Percentiles rank a stretch among this genome's conserved stretches.
phyloP scores from a whole-genome alignment of 2,329 filamentous ascomycete species.

The Fusarium subtropicale region DNA sequence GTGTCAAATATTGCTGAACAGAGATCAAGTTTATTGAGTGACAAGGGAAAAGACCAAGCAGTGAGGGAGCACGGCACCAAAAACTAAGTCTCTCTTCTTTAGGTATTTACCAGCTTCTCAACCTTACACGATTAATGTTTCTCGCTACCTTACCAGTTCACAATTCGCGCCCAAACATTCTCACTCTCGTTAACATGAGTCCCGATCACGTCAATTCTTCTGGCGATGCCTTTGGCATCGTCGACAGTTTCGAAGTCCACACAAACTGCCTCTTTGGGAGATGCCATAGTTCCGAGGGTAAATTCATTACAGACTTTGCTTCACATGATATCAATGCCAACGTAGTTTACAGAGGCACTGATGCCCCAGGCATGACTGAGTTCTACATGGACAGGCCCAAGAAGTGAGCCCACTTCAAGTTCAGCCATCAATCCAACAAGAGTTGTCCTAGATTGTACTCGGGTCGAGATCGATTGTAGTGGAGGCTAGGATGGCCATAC shows the following conservation, averaged over 20 bases:
- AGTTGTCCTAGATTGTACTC: background rate
- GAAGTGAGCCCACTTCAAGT: background rate
- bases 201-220: background rate
- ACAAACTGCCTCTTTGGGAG: background rate
- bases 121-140: background rate
- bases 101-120: background rate
- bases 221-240: background rate
- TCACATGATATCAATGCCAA: background rate
- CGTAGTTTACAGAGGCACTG: background rate
- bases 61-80: too few relatives aligned
- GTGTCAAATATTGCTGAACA: too few relatives aligned
- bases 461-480: background rate
- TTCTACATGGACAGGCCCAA: conserved; percentile 3
- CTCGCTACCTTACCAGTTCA: background rate
- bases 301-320: background rate
- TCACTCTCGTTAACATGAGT: background rate
- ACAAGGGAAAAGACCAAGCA: too few relatives aligned
- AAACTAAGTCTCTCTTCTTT: background rate
- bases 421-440: background rate
- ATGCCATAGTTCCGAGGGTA: background rate
- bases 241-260: background rate
- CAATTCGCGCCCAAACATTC: background rate
- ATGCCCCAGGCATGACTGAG: background rate
- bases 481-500: background rate
- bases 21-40: too few relatives aligned